These are phyloP conservation scores for Annulohypoxylon stygium DNA, from an alignment of 495 filamentous ascomycete genomes.

Conservation along the genomic window DNA sequence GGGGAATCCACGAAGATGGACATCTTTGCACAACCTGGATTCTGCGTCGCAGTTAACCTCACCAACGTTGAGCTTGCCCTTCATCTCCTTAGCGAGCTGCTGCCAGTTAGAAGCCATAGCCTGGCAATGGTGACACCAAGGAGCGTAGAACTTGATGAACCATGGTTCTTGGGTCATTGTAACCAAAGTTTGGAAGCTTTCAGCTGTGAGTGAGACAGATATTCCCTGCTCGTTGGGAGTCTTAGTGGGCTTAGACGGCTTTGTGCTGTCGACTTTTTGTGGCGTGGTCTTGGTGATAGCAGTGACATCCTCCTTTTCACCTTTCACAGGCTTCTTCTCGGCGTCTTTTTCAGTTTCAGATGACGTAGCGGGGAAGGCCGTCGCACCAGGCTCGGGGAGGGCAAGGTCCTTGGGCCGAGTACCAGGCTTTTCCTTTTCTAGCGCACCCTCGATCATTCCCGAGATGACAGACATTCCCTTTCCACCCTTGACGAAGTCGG, in stretches of 20 bases:
- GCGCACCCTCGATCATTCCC: constrained; percentile 77
- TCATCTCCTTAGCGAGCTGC: constrained; percentile 89
- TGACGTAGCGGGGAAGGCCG: constrained; percentile 27
- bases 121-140: constrained; percentile 96
- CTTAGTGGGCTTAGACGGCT: constrained; percentile 60
- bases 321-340: constrained; percentile 49
- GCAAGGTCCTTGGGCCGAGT: constrained; percentile 71
- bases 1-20: constrained; percentile 80
- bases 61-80: constrained; percentile 87
- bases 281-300: constrained; percentile 36
- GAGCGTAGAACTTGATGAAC: constrained; percentile 99
- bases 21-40: constrained; percentile 88
- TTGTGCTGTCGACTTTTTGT: constrained; percentile 37
- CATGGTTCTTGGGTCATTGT: constrained; percentile 91
- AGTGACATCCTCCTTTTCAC: constrained; percentile 48
- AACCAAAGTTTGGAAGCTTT: constrained; percentile 87
- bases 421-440: constrained; percentile 84
- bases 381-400: constrained; percentile 58
- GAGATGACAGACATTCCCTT: constrained; percentile 73
- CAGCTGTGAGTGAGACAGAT: constrained; percentile 81
- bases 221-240: constrained; percentile 79
- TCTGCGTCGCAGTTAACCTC: constrained; percentile 96
- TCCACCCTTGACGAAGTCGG: constrained; percentile 70
- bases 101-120: constrained; percentile 91
- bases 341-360: constrained; percentile 29